Conservation (phyloP, 768 basidiomycete species). For the Rhodotorula sphaerocarpa region DNA sequence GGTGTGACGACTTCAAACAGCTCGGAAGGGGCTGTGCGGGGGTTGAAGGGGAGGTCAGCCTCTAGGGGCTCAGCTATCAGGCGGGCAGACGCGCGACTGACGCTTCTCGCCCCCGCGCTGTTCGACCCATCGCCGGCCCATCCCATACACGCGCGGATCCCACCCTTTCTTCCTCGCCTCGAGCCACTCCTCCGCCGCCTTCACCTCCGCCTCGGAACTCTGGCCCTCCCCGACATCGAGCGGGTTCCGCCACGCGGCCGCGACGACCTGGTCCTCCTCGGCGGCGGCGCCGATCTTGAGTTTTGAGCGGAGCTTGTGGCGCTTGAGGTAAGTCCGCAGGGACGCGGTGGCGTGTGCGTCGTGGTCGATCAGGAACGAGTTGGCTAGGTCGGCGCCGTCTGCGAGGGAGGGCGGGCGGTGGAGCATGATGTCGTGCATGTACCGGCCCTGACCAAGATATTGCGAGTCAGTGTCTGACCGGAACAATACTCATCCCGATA, state of each 20-base stretch:
- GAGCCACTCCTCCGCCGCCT: conserved; percentile 23
- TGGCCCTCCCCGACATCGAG: conserved; percentile 6
- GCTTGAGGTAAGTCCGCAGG: conserved; percentile 65
- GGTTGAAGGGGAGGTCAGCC: conserved; percentile 41
- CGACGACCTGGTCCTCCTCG: conserved; percentile 68
- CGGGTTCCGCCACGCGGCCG: conserved; percentile 59
- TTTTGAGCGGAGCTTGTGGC: conserved; percentile 77
- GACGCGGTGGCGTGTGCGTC: conserved; percentile 43
- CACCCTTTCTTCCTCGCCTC: background rate
- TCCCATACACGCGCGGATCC: conserved; percentile 14
- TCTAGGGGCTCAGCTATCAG: too few relatives aligned
- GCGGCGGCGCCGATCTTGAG: conserved; percentile 67
- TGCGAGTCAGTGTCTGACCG: too few relatives aligned
- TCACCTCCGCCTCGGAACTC: conserved; percentile 40
- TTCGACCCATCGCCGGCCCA: conserved; percentile 23
- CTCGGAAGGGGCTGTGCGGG: conserved; percentile 13
- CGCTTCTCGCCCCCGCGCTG: conserved; percentile 53
- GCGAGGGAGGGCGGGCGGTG: conserved; percentile 53
- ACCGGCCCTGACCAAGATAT: conserved; percentile 68
- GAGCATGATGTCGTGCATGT: conserved; percentile 80
- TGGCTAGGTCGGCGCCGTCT: background rate
- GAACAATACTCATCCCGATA: background rate
- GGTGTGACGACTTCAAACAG: conserved; percentile 19
- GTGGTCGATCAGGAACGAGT: conserved; percentile 36
- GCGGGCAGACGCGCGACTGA: too few relatives aligned